These are phyloP conservation scores for Pyrenochaeta sp. DNA, from an alignment of 2,329 filamentous ascomycete species.

Conservation along the genomic window DNA sequence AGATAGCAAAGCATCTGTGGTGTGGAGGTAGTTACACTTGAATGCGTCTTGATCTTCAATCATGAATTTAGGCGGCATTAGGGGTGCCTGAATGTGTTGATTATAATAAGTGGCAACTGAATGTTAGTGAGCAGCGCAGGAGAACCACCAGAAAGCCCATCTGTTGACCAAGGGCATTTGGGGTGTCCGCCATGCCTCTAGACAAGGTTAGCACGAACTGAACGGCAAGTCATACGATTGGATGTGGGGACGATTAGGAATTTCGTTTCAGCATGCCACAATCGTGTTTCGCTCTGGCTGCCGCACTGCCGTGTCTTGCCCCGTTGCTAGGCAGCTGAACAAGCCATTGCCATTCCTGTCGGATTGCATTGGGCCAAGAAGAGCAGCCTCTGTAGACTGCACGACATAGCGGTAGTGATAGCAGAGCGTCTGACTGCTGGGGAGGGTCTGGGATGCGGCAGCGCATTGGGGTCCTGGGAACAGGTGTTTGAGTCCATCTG, in stretches of 20 bases:
- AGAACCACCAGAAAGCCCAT: not conserved
- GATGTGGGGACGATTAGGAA: not conserved
- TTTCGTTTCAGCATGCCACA: constrained; percentile 2
- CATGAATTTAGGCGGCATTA: too few species aligned
- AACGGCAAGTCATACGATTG: not conserved
- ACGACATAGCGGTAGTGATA: not conserved
- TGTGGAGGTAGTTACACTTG: too few species aligned
- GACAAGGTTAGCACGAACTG: not conserved
- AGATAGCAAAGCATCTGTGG: too few species aligned
- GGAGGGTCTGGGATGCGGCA: not conserved
- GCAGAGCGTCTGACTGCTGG: constrained; percentile 1
- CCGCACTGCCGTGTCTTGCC: not conserved
- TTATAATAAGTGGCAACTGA: too few species aligned
- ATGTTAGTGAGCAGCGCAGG: not conserved
- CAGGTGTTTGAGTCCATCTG: constrained; percentile 21
- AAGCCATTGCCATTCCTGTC: not conserved
- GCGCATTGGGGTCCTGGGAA: constrained; percentile 8
- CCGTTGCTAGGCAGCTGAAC: not conserved
- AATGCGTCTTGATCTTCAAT: too few species aligned
- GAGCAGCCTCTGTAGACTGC: not conserved
- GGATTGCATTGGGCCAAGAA: constrained; percentile 1
- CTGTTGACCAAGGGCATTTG: not conserved
- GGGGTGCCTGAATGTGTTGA: too few species aligned
- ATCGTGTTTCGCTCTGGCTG: not conserved
- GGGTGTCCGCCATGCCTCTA: not conserved